Evolutionary conservation across 1,139 yeast species (phyloP).

Genomic region (Meyerozyma smithsonii): DNA sequence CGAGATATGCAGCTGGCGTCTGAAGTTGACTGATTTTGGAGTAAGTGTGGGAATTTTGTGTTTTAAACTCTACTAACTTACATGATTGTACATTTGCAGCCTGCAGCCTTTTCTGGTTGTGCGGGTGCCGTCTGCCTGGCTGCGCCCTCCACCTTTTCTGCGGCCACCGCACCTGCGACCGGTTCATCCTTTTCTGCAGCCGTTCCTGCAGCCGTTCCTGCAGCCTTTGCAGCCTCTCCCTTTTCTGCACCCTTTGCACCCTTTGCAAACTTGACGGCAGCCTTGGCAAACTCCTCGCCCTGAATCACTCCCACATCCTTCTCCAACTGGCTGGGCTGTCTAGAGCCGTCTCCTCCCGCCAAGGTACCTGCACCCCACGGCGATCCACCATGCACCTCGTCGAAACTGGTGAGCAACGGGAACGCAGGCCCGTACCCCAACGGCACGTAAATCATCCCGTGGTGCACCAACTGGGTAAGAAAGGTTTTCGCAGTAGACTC

Average conservation of each 20-base stretch:
- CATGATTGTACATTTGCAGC: not conserved
- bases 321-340: slow-evolving; percentile 66
- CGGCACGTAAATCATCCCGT: slow-evolving; percentile 76
- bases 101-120: not conserved
- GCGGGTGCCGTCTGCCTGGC: not conserved
- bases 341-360: slow-evolving; percentile 77
- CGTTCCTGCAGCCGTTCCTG: not conserved
- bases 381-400: slow-evolving; percentile 77
- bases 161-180: not conserved
- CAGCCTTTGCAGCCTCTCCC: not conserved
- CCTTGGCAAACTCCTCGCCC: slow-evolving; percentile 57
- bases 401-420: slow-evolving; percentile 52
- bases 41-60: too few species aligned
- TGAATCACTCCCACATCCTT: slow-evolving; percentile 57
- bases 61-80: not conserved
- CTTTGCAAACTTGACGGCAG: slow-evolving; percentile 24
- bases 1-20: not conserved
- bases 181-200: not conserved
- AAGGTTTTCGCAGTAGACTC: slow-evolving; percentile 66
- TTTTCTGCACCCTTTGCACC: not conserved
- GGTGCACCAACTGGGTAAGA: slow-evolving; percentile 67
- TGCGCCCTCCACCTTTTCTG: not conserved
- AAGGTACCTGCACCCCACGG: slow-evolving; percentile 88
- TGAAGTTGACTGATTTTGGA: not conserved
- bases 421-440: slow-evolving; percentile 69